Evolutionary conservation across 345 rosid species (phyloP), one percentile per base, ranked within the genome.

Genomic region (Alliaria petiolata): DNA sequence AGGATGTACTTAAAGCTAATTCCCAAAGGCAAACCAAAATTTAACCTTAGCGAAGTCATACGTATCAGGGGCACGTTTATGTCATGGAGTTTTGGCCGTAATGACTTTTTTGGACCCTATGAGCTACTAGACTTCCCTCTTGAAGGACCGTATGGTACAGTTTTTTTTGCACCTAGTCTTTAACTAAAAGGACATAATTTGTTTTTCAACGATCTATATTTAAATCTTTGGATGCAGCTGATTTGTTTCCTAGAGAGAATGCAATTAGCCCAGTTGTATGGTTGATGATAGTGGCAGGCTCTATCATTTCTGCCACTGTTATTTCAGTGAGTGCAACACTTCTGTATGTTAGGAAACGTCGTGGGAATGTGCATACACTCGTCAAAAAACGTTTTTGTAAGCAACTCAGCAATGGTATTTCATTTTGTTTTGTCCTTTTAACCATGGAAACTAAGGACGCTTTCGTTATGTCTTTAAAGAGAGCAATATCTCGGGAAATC

Each of bases 111-210:
- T 79, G 97, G 98, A 81, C 98, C 97, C 0, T 93, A 84, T 79
- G 98, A 90, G 78, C 83, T 93, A 70, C 87, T 93, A 51, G 86
- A 86, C 81, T 86, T 90, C 80, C 89, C 92, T 58, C 87, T 88
- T 34, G 57, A 68, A 58, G 93, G 90, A 76, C 96, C 89, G 2
- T 69, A 71, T 50, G 33, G 98, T 93, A 86, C n/a, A 87, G 67
- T 17, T 54, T 22, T 54, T 22, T 54, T 34, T 39, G 25, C 20
- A 77, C 15, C 55, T 55, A 22, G 12, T 28, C 34, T 74, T 16
- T 53, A 26, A 9, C 38, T 25, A 33, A 35, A 1, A 25, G 3
- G 1, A 12, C 10, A 35, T 58, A 7, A 25, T 16, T 6, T 72
- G 19, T 43, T 62, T 52, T 7, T 0, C 3, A 33, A 2, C 62